Percentiles rank a stretch among this genome's conserved stretches.
These are phyloP conservation scores for Boletus eberwhitei DNA, from an alignment of 768 basidiomycete species.

Conservation along the genomic window DNA sequence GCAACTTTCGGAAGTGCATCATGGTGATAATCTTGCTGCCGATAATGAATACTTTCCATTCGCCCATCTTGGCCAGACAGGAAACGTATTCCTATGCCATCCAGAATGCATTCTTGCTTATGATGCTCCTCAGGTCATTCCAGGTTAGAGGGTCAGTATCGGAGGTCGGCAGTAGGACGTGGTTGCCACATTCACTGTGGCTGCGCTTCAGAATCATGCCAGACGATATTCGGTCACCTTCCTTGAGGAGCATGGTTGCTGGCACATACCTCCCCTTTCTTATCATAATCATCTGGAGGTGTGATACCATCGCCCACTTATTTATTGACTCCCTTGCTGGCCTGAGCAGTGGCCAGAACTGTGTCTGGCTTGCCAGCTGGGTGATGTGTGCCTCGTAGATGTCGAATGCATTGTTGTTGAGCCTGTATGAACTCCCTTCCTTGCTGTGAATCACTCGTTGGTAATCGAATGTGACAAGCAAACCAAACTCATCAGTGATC, in stretches of 20 bases:
- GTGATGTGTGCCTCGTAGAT: not conserved
- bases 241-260: not conserved
- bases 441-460: no score
- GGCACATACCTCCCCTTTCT: not conserved
- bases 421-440: no score
- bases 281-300: not conserved
- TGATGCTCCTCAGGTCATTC: not conserved
- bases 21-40: not conserved
- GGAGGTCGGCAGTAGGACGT: not conserved
- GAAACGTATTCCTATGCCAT: slow-evolving; percentile 2
- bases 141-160: not conserved
- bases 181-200: not conserved
- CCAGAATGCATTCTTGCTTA: not conserved
- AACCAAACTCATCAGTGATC: no score
- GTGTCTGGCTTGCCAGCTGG: not conserved
- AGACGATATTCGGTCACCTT: no score
- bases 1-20: not conserved
- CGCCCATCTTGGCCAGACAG: not conserved
- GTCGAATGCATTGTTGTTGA: no score
- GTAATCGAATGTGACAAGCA: no score
- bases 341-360: slow-evolving; percentile 2
- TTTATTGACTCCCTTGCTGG: not conserved
- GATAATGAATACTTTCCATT: slow-evolving; percentile 3
- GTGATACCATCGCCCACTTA: not conserved
- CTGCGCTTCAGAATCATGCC: not conserved